Evolutionary conservation across 352 stramenopile species (phyloP), one percentile per base, ranked within the genome.

Genomic region (Globisporangium takayamanum): DNA sequence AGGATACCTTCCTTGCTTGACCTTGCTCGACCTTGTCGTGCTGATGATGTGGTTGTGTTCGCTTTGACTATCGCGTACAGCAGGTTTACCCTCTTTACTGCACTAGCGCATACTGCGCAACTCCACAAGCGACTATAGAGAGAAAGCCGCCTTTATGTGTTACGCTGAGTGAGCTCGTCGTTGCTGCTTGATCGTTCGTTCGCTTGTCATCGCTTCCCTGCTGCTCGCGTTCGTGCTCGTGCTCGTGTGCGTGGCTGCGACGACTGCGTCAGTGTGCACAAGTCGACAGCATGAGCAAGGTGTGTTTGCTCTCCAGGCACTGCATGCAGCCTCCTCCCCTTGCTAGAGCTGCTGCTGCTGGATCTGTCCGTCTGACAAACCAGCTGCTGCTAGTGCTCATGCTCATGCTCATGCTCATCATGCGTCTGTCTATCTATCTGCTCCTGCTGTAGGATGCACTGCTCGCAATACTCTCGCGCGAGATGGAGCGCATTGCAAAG

Each of bases 401-500:
- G 41, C 5, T 47, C 15, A 14, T 47, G 41, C 30, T 36, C 41
- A 46, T 14, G 6, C 15, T 14, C 41, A 20, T 18, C 14, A 47
- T 22, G 4, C 14, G 12, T 46, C 14, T 47, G 20, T 14, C 15
- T 20, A 47, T 10, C 33, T 10, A 39, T 12, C 41, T 50, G 18
- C 36, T 5, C 22, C 22, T 51, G 16, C 12, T 47, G 37, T 30
- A 80, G 70, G 64, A 78, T 30, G 51, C 63, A 57, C 68, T 89
- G 50, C 25, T 73, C 14, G 62, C 57, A 28, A 54, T 58, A 41
- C 60, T 89, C 47, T 58, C 78, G 42, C 69, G 75, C 33, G 80
- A 89, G 65, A 92, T 94, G 81, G 80, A 92, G 51, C 81, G 80
- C 53, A 75, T 94, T 57, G 70, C 76, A 37, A 79, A 84, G 67